These are phyloP conservation scores for Tilletia caries DNA, from an alignment of 1,284 basidiomycete species.

Conservation along the genomic window DNA sequence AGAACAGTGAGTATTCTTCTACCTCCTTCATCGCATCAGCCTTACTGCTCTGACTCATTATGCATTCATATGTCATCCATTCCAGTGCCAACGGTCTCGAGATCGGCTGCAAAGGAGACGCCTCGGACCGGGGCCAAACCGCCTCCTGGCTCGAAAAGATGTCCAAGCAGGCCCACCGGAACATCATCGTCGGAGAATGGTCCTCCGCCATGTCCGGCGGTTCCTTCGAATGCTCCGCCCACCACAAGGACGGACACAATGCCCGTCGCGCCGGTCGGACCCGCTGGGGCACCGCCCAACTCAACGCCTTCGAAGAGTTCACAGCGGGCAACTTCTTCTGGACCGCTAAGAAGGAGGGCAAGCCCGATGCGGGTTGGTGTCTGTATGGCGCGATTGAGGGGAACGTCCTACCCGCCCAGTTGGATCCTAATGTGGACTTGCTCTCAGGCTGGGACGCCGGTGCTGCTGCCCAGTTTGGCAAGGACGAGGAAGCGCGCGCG, in stretches of 20 bases:
- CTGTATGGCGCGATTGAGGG: constrained; percentile 67
- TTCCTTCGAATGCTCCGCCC: constrained; percentile 56
- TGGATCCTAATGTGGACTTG: constrained; percentile 29
- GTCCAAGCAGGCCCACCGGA: constrained; percentile 58
- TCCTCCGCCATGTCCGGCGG: constrained; percentile 71
- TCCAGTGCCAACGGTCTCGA: constrained; percentile 29
- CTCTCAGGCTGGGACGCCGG: constrained; percentile 20
- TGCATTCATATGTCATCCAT: not conserved
- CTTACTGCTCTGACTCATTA: not conserved
- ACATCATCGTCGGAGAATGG: constrained; percentile 73
- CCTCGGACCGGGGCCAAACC: constrained; percentile 26
- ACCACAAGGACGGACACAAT: constrained; percentile 27
- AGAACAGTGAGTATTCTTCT: constrained; percentile 57
- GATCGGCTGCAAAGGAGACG: constrained; percentile 26
- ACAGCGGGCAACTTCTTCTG: constrained; percentile 82
- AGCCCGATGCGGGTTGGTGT: constrained; percentile 73
- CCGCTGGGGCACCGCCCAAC: constrained; percentile 63
- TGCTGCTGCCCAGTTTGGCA: not conserved
- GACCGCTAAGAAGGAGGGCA: constrained; percentile 75
- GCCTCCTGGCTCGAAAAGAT: constrained; percentile 31
- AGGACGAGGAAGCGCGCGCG: constrained; percentile 16
- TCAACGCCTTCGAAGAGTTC: constrained; percentile 65
- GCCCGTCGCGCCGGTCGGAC: constrained; percentile 53
- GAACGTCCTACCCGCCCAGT: constrained; percentile 62
- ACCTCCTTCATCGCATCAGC: constrained; percentile 40